Evolutionary conservation across 192 early-diverging fungal species (phyloP), one percentile per base, ranked within the genome.

Genomic region (Podila epicladia): DNA sequence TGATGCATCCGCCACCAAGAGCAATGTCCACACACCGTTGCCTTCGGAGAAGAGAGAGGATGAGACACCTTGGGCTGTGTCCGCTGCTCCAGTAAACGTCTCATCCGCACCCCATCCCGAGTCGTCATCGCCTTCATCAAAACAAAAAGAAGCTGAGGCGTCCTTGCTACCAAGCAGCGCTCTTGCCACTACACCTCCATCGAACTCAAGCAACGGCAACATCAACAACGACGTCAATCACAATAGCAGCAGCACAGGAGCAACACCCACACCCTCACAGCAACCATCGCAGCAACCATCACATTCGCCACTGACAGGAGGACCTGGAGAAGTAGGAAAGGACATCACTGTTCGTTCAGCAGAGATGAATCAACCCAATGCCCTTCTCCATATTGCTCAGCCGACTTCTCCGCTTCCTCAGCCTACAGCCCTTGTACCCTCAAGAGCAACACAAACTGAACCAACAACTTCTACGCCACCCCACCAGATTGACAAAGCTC

Each of bases 1-100:
- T 31, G 65, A 70, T 37, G 38, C 57, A 65, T 65, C 64, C 45
- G 20, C 63, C n/a, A 15, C 69, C 41, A 57, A 57, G 26, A 29
- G 22, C 20, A 49, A 57, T 17, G 65, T 12, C 22, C 37, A 55
- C 65, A 53, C 7, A 5, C 22, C 51, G 20, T 22, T 51, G 11
- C 26, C 65, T 26, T 50, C 62, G 22, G 70, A 26, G 22, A 58
- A 58, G 50, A 67, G 32, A 48, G 22, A 29, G 11, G 29, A 62
- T 45, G 35, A 33, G 50, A 24, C 50, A 32, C 24, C 62, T 58
- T 62, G 22, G 62, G 62, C 70, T 58, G 51, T 64, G 70, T 41
- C 45, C 9, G 17, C 57, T 24, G 24, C 57, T 32, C 35, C 33
- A 57, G 11, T 51, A 53, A 50, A 51, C 51, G 29, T 29, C 48